Conservation (phyloP, 169 alveolate species). For the Cryptosporidium baileyi region DNA sequence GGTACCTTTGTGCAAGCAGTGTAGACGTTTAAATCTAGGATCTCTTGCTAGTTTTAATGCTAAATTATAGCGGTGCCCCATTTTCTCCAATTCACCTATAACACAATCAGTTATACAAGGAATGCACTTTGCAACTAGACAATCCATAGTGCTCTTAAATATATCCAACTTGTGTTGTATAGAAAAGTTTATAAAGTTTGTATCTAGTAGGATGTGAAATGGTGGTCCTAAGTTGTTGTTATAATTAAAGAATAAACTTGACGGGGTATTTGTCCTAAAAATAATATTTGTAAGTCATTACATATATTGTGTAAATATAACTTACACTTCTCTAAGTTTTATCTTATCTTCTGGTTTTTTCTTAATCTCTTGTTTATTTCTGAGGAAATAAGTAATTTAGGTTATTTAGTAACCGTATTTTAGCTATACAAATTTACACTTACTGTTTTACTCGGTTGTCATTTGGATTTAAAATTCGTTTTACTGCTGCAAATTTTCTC, state of each 20-base stretch:
- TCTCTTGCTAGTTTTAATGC: conserved; percentile 96
- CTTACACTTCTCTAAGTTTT: conserved; percentile 87
- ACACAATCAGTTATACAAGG: conserved; percentile 98
- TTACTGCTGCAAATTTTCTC: conserved; percentile 74
- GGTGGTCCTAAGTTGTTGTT: conserved; percentile 96
- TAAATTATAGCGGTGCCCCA: conserved; percentile 95
- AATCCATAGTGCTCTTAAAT: conserved; percentile 93
- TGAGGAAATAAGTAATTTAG: not conserved
- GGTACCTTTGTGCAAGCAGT: conserved; percentile 97
- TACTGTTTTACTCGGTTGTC: conserved; percentile 74
- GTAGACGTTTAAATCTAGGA: conserved; percentile 93
- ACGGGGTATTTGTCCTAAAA: conserved; percentile 77
- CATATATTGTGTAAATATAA: conserved; percentile 80
- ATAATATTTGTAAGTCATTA: not conserved
- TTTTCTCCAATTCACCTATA: conserved; percentile 97
- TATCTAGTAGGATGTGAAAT: conserved; percentile 96
- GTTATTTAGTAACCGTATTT: too few relatives aligned
- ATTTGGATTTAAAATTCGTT: conserved; percentile 77
- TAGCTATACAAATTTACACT: conserved; percentile 35
- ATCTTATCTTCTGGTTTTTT: conserved; percentile 69
- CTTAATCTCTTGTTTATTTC: conserved; percentile 1
- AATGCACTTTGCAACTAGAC: conserved; percentile 95
- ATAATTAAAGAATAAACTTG: conserved; percentile 85
- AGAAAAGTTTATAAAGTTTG: conserved; percentile 98
- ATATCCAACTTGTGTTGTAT: conserved; percentile 97